phyloP scores from a whole-genome alignment of 1,139 yeast species.

The Candida freyschussii region DNA sequence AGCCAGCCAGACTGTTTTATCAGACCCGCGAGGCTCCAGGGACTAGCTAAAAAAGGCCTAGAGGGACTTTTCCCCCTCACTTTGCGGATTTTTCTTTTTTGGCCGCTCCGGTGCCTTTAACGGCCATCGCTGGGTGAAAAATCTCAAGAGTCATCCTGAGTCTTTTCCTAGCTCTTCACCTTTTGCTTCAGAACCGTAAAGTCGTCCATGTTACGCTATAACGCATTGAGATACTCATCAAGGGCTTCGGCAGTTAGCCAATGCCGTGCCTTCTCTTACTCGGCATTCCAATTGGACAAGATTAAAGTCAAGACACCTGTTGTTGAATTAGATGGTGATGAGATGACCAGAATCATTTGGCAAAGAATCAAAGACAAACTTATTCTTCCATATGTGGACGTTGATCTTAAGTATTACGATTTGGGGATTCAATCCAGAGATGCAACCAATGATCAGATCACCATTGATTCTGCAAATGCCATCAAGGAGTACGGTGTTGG shows the following conservation, averaged over 20 bases:
- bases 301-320: slow-evolving; percentile 82
- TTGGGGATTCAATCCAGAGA: slow-evolving; percentile 83
- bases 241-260: slow-evolving; percentile 14
- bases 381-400: slow-evolving; percentile 77
- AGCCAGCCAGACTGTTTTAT: too few relatives aligned
- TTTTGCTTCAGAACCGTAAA: too few relatives aligned
- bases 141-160: too few relatives aligned
- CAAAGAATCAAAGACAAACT: slow-evolving; percentile 75
- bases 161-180: too few relatives aligned
- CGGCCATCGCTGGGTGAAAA: too few relatives aligned
- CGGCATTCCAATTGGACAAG: slow-evolving; percentile 35
- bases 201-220: slow-evolving; percentile 21
- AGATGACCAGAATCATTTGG: slow-evolving; percentile 94
- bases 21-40: too few relatives aligned
- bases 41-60: too few relatives aligned
- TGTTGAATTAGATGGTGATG: slow-evolving; percentile 97
- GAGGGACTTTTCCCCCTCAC: too few relatives aligned
- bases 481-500: slow-evolving; percentile 87
- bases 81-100: too few relatives aligned
- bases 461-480: slow-evolving; percentile 87
- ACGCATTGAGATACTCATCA: slow-evolving; percentile 17
- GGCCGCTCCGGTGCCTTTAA: too few relatives aligned
- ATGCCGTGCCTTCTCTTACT: slow-evolving; percentile 17
- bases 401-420: slow-evolving; percentile 90
- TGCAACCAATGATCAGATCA: slow-evolving; percentile 80